phyloP scores from a whole-genome alignment of 106 monocot genomes.

The Cymbidium sinense region DNA sequence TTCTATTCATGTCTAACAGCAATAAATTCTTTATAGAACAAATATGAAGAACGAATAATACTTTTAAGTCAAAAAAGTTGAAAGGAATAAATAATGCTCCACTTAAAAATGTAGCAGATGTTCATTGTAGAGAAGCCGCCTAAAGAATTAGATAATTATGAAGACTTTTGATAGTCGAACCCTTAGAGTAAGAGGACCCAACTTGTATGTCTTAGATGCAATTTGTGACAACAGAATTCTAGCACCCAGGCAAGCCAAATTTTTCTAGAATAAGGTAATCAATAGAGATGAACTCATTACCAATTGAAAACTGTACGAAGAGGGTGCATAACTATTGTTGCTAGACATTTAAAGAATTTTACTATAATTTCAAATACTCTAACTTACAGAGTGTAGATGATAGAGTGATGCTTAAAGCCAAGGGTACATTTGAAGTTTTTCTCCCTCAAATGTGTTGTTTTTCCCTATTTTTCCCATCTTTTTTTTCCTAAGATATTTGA shows the following conservation, averaged over 20 bases:
- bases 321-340: background rate
- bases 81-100: background rate
- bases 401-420: background rate
- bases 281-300: background rate
- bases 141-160: background rate
- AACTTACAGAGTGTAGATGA: background rate
- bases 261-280: background rate
- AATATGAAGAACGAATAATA: constrained; percentile 1
- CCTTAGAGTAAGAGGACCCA: background rate
- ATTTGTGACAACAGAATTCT: background rate
- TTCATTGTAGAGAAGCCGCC: background rate
- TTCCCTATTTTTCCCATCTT: background rate
- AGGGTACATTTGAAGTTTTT: background rate
- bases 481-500: background rate
- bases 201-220: background rate
- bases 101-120: background rate
- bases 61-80: background rate
- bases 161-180: background rate
- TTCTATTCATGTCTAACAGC: background rate
- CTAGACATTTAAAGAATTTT: background rate
- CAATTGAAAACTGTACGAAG: background rate
- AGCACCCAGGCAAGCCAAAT: background rate
- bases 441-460: background rate
- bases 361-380: background rate
- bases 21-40: background rate